Percentiles rank a stretch among this genome's conserved stretches.
These are phyloP conservation scores for Aechmea fasciata DNA, from an alignment of 176 grass and related monocot species.

Conservation along the genomic window DNA sequence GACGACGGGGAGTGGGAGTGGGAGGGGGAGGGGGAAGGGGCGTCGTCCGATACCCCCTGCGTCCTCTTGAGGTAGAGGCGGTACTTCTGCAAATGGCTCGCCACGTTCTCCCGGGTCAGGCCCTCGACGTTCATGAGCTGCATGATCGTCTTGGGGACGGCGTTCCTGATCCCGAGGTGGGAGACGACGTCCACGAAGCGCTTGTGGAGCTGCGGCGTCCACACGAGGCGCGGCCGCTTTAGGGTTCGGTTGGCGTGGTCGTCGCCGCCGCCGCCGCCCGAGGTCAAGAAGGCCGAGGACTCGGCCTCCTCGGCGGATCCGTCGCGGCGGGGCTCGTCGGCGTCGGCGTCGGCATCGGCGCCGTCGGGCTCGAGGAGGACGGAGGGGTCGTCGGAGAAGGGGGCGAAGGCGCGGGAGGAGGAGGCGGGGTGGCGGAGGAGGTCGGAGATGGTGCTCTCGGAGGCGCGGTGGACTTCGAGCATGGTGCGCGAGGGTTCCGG, in stretches of 20 bases:
- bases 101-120: slow-evolving; percentile 73
- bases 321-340: neutral
- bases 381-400: slow-evolving; percentile 11
- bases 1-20: slow-evolving; percentile 45
- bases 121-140: slow-evolving; percentile 99
- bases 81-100: slow-evolving; percentile 95
- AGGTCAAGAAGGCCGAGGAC: neutral
- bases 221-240: slow-evolving; percentile 59
- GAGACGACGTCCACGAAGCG: slow-evolving; percentile 91
- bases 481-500: slow-evolving; percentile 52
- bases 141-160: slow-evolving; percentile 93
- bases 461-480: slow-evolving; percentile 64
- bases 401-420: slow-evolving; percentile 13
- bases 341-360: slow-evolving; percentile 13
- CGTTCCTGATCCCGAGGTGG: slow-evolving; percentile 84
- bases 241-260: slow-evolving; percentile 17
- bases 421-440: slow-evolving; percentile 35
- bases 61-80: slow-evolving; percentile 70
- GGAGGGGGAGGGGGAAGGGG: slow-evolving; percentile 37
- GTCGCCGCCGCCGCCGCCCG: neutral
- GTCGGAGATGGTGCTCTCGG: slow-evolving; percentile 44
- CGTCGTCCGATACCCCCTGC: slow-evolving; percentile 49
- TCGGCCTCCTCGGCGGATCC: slow-evolving; percentile 25
- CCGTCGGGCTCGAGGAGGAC: no score
- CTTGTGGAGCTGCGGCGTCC: slow-evolving; percentile 96